These are phyloP conservation scores for Cystofilobasidium bisporidii DNA, from an alignment of 768 basidiomycete species.

Conservation along the genomic window DNA sequence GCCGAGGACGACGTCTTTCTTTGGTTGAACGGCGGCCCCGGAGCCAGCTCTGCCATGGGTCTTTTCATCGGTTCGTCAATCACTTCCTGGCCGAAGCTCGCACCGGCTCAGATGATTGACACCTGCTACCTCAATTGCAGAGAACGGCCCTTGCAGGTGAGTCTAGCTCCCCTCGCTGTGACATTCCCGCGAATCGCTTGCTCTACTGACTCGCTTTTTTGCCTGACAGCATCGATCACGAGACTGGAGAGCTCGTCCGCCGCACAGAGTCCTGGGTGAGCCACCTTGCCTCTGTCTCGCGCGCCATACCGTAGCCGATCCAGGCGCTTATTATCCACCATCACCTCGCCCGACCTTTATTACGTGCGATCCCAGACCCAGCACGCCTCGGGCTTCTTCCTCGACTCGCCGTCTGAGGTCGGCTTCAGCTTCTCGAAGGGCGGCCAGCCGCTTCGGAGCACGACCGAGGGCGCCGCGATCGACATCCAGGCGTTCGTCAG, in stretches of 20 bases:
- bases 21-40: conserved; percentile 22
- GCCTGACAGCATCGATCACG: not conserved
- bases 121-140: not conserved
- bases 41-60: not conserved
- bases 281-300: too few relatives aligned
- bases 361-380: too few relatives aligned
- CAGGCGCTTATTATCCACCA: too few relatives aligned
- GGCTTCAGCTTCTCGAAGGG: conserved; percentile 30
- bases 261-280: conserved; percentile 12
- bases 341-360: too few relatives aligned
- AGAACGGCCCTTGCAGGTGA: conserved; percentile 1
- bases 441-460: conserved; percentile 34
- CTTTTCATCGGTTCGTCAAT: conserved; percentile 9
- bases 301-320: too few relatives aligned
- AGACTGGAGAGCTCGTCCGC: not conserved
- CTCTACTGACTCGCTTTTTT: too few relatives aligned
- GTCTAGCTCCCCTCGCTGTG: not conserved
- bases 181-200: too few relatives aligned
- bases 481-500: conserved; percentile 62
- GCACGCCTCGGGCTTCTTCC: conserved; percentile 30
- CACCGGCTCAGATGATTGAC: too few relatives aligned
- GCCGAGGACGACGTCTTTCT: conserved; percentile 21
- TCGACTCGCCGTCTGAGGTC: conserved; percentile 31
- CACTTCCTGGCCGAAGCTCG: too few relatives aligned
- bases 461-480: conserved; percentile 57